Evolutionary conservation across 1,284 basidiomycete genomes (phyloP).

Genomic region (Kwoniella shivajii): DNA sequence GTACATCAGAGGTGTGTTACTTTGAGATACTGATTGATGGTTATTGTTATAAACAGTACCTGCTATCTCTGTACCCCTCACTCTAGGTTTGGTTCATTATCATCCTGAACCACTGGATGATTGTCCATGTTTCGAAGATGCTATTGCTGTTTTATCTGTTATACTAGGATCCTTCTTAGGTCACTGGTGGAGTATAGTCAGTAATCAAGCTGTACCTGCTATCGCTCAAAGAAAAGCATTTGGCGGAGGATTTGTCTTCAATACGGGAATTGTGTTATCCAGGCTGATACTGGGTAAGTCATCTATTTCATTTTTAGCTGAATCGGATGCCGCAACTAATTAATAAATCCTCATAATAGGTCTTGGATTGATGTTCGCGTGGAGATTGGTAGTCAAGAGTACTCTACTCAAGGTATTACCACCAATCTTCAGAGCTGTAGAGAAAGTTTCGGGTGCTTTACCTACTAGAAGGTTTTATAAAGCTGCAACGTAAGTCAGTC

Average conservation of each 20-base stretch:
- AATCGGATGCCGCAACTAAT: too few relatives aligned
- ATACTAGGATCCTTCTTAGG: conserved; percentile 74
- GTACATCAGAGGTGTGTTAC: not conserved
- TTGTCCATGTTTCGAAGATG: conserved; percentile 98
- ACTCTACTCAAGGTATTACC: conserved; percentile 73
- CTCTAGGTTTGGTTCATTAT: conserved; percentile 74
- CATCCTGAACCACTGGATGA: conserved; percentile 94
- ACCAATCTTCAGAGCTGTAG: conserved; percentile 73
- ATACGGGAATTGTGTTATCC: not conserved
- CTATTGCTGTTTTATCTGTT: conserved; percentile 87
- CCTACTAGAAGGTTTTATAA: conserved; percentile 82
- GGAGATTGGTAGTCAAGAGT: conserved; percentile 82
- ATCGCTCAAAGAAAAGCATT: conserved; percentile 6
- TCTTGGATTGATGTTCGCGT: conserved; percentile 67
- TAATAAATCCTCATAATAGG: conserved; percentile 33
- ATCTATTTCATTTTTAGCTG: too few relatives aligned
- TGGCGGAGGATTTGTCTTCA: not conserved
- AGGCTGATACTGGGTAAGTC: conserved; percentile 57
- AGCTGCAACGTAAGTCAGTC: conserved; percentile 72
- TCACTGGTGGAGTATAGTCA: conserved; percentile 61
- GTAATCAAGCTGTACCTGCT: not conserved
- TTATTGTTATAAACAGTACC: conserved; percentile 60
- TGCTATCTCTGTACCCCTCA: conserved; percentile 64
- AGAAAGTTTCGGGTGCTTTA: conserved; percentile 58
- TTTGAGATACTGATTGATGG: not conserved